Evolutionary conservation across 2,329 filamentous ascomycete species (phyloP).

Genomic region (Diaporthe sp.): DNA sequence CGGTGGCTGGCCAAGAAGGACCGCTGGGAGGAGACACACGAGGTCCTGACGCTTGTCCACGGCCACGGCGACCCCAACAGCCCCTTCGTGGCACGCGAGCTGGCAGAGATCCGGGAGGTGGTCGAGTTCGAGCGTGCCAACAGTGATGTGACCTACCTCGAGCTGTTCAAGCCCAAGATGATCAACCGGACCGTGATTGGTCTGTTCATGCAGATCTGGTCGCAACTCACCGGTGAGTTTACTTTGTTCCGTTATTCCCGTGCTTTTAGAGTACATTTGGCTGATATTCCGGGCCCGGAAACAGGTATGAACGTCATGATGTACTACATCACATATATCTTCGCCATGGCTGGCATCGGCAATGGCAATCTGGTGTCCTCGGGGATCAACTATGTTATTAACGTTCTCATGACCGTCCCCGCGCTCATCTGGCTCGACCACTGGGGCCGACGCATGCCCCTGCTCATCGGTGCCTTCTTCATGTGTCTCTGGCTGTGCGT

Average conservation of each 20-base stretch:
- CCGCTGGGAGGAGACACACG: slow-evolving; percentile 58
- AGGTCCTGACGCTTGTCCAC: slow-evolving; percentile 68
- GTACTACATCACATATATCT: slow-evolving; percentile 79
- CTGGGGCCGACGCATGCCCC: slow-evolving; percentile 78
- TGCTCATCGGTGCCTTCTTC: slow-evolving; percentile 74
- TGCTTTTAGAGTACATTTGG: too few relatives aligned
- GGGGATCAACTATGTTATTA: slow-evolving; percentile 82
- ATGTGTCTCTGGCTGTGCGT: slow-evolving; percentile 68
- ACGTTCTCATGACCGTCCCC: slow-evolving; percentile 82
- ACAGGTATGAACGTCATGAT: slow-evolving; percentile 81
- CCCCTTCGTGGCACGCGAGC: slow-evolving; percentile 75
- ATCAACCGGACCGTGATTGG: slow-evolving; percentile 80
- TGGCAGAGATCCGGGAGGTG: slow-evolving; percentile 79
- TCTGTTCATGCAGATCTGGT: slow-evolving; percentile 81
- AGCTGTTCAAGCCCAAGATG: slow-evolving; percentile 81
- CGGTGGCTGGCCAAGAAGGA: slow-evolving; percentile 64
- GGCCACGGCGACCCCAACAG: slow-evolving; percentile 74
- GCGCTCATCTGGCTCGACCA: slow-evolving; percentile 81
- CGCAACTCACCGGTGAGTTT: slow-evolving; percentile 67
- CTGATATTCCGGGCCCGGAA: not conserved
- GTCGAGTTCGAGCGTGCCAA: slow-evolving; percentile 80
- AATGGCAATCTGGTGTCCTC: slow-evolving; percentile 73
- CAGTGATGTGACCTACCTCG: slow-evolving; percentile 76
- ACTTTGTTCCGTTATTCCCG: too few relatives aligned
- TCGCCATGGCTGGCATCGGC: slow-evolving; percentile 77